Evolutionary conservation across 305 asterid genomes (phyloP).

Genomic region (Fraxinus paxiana): DNA sequence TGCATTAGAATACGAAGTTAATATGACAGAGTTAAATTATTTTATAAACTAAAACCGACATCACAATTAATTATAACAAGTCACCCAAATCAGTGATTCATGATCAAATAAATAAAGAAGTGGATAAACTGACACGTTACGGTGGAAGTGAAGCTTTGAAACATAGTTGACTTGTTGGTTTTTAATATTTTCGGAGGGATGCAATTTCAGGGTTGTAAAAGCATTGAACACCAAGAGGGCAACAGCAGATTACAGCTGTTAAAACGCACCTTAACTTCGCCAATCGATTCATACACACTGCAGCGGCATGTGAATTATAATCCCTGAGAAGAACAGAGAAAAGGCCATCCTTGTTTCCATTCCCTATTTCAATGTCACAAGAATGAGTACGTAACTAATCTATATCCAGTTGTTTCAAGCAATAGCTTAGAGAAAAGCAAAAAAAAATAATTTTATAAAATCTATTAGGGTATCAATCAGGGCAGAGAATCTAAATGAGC

Average conservation of each 20-base stretch:
- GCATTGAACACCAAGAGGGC: constrained; percentile 1
- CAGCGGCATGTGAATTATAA: constrained; percentile 82
- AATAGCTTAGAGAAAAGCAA: neutral
- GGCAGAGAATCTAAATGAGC: neutral
- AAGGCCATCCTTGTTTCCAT: constrained; percentile 93
- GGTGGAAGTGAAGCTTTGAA: neutral
- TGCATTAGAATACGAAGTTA: neutral
- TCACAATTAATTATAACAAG: neutral
- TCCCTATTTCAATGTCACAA: constrained; percentile 53
- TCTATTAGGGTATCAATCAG: neutral
- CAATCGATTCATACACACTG: constrained; percentile 93
- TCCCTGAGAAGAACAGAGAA: constrained; percentile 93
- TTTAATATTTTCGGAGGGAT: neutral
- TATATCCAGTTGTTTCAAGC: neutral
- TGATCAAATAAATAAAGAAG: neutral
- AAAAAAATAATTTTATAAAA: neutral
- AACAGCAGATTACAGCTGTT: constrained; percentile 9
- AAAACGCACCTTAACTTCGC: constrained; percentile 79
- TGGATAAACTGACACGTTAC: neutral
- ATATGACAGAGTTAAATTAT: neutral
- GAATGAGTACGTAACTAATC: constrained; percentile 14
- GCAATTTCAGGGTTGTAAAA: neutral
- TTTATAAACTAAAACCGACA: neutral
- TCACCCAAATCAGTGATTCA: neutral
- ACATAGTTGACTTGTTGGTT: neutral